Conservation (phyloP, 176 grass and related monocot genomes). For the Raddia guianensis region DNA sequence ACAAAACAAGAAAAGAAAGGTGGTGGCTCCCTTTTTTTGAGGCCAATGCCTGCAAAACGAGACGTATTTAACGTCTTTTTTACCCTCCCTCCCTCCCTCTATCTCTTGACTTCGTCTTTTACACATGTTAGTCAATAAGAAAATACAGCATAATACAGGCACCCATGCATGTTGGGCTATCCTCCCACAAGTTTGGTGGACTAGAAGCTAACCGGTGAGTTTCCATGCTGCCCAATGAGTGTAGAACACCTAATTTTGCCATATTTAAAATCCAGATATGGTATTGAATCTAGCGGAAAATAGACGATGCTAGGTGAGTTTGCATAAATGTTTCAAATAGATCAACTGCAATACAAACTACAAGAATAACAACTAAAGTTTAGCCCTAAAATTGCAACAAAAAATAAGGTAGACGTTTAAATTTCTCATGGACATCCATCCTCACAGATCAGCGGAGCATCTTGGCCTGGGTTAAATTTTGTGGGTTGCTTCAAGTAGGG, state of each 20-base stretch:
- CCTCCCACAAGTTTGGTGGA: not conserved
- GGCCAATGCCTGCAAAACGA: not conserved
- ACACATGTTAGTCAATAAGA: not conserved
- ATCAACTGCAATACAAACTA: not conserved
- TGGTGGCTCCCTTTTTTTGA: not conserved
- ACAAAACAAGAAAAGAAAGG: slow-evolving; percentile 25
- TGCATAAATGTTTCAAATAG: not conserved
- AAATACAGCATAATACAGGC: not conserved
- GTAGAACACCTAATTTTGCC: not conserved
- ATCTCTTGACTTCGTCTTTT: not conserved
- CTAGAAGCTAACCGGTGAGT: not conserved
- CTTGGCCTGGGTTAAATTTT: not conserved
- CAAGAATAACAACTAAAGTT: not conserved
- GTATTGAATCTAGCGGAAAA: not conserved
- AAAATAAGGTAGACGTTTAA: not conserved
- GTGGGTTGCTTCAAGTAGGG: not conserved
- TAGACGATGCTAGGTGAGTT: not conserved
- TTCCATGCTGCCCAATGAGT: not conserved
- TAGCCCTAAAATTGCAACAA: not conserved
- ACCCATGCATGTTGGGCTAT: not conserved
- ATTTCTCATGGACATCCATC: not conserved
- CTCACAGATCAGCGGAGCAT: not conserved
- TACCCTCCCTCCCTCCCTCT: not conserved
- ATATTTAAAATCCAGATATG: not conserved
- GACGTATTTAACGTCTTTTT: not conserved